Base-by-base conservation (phyloP, 257 asterid species). In the Mitragyna speciosa region DNA sequence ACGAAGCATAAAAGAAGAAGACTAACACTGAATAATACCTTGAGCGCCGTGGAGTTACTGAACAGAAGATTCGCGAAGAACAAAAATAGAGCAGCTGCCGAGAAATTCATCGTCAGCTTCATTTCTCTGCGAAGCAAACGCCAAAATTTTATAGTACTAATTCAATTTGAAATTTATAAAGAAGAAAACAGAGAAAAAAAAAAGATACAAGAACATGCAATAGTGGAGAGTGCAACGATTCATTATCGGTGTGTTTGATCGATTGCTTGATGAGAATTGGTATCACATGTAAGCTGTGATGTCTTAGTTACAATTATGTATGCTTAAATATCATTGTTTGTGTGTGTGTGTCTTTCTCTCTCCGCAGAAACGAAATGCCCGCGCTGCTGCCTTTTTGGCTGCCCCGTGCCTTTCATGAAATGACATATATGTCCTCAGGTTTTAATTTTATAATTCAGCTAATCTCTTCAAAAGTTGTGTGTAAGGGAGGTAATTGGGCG, bases 1-100 rank as follows among this genome's bases (percentile, higher is more conserved):
- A 8, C 26, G 36, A n/a, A 39, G 15, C 22, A 30, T 64, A n/a
- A 65, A n/a, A 20, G 33, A 31, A 36, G 30, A 56, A 48, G 58
- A 68, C 24, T 31, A 75, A 33, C 59, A 81, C 10, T 33, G 43
- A 3, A 72, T 33, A 75, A 5, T 78, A 91, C 97, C 98, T 92
- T 75, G 28, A 85, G 82, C 82, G 97, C 98, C 33, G 85, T 83
- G 64, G 85, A 82, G 82, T 54, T 71, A 41, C 81, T 82, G 41
- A 89, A 59, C 48, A 92, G 81, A 70, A 89, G 80, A 79, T 78
- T 14, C 73, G 85, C 87, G 48, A 87, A 43, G 54, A 90, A 82
- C 85, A 93, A 77, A 82, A 89, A 81, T 83, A 91, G 83, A 81
- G 80, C 54, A 63, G 79, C 36, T 58, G 81, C 9, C 61, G 14